Conservation (phyloP, 495 filamentous ascomycete species). For the Rhypophila decipiens region DNA sequence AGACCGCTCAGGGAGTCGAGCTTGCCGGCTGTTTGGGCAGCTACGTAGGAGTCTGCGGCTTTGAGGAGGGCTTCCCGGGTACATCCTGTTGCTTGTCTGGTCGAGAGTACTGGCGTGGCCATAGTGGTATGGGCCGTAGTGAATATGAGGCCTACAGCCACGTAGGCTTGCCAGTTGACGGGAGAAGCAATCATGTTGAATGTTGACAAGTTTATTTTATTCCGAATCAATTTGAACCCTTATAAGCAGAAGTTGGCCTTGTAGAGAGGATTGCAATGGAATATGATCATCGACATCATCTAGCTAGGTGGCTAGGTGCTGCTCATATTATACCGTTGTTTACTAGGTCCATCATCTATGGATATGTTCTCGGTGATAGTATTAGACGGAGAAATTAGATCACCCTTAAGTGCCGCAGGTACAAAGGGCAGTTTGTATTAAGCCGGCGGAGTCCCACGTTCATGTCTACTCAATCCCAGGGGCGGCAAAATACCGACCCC, state of each 20-base stretch:
- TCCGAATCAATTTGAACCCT: too few relatives aligned
- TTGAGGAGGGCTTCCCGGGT: conserved; percentile 23
- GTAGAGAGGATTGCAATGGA: too few relatives aligned
- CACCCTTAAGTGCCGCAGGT: conserved; percentile 4
- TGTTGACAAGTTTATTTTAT: too few relatives aligned
- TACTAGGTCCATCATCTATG: too few relatives aligned
- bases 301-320: too few relatives aligned
- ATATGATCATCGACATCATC: too few relatives aligned
- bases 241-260: too few relatives aligned
- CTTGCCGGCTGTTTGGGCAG: conserved; percentile 30
- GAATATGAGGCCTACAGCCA: neutral
- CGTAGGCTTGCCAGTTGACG: neutral
- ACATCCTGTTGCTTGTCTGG: conserved; percentile 6
- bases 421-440: conserved; percentile 8
- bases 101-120: neutral
- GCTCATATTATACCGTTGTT: too few relatives aligned
- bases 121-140: neutral
- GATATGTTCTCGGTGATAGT: too few relatives aligned
- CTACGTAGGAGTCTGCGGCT: conserved; percentile 34
- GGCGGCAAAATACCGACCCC: conserved; percentile 8
- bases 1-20: conserved; percentile 13
- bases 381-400: neutral
- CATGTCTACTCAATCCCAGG: neutral
- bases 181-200: neutral
- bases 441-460: conserved; percentile 2